phyloP scores from a whole-genome alignment of 2,329 filamentous ascomycete genomes.

The Colletotrichum limetticola region DNA sequence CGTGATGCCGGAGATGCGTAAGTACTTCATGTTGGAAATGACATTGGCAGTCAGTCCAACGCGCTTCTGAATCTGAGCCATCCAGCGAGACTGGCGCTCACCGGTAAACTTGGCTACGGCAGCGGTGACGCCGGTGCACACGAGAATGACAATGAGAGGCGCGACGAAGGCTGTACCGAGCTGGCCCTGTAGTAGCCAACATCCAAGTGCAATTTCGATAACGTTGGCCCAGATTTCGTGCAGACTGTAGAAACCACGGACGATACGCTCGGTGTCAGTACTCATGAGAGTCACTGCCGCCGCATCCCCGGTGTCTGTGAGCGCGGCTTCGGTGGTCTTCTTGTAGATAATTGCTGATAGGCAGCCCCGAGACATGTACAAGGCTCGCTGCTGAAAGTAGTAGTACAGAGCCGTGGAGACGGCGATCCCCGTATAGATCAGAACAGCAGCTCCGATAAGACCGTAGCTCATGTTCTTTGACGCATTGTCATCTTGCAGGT shows the following conservation, averaged over 20 bases:
- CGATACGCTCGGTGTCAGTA: constrained; percentile 48
- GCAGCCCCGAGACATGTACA: constrained; percentile 44
- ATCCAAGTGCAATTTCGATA: constrained; percentile 45
- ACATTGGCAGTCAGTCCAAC: constrained; percentile 39
- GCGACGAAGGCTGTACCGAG: constrained; percentile 46
- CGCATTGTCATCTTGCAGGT: constrained; percentile 42
- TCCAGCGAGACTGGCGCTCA: constrained; percentile 42
- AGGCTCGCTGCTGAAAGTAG: constrained; percentile 43
- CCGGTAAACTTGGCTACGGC: constrained; percentile 36
- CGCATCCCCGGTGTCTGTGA: constrained; percentile 40
- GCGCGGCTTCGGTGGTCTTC: constrained; percentile 43
- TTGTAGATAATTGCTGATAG: constrained; percentile 45
- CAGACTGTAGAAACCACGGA: constrained; percentile 41
- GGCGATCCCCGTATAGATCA: constrained; percentile 48
- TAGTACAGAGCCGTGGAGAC: constrained; percentile 45
- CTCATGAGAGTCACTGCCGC: constrained; percentile 52
- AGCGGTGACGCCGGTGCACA: constrained; percentile 37
- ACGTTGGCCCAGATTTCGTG: constrained; percentile 49
- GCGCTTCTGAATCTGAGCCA: constrained; percentile 43
- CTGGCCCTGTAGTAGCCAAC: constrained; percentile 45
- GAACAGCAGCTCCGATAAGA: constrained; percentile 44
- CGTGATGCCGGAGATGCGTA: constrained; percentile 45
- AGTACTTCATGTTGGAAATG: constrained; percentile 42
- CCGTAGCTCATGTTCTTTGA: constrained; percentile 43
- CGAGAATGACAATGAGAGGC: constrained; percentile 42